Evolutionary conservation across 306 rosid species (phyloP).

Genomic region (Pterocarpus macrocarpus): DNA sequence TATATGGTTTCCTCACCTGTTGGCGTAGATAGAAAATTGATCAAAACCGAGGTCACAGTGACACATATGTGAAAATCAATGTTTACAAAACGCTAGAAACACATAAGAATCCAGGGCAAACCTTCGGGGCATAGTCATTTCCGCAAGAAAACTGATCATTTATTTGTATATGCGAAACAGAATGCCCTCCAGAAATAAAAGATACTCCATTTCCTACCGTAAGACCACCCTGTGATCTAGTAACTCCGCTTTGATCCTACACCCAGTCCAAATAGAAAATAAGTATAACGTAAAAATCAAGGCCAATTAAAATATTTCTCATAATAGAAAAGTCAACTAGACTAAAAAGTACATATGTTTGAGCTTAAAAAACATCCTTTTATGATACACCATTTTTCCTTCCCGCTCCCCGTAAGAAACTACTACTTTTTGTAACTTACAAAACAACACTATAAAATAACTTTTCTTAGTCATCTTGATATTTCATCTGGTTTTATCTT

Average conservation of each 20-base stretch:
- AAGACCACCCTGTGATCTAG: constrained; percentile 45
- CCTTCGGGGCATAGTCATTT: constrained; percentile 73
- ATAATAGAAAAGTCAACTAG: constrained; percentile 8
- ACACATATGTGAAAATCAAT: constrained; percentile 16
- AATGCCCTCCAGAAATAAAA: constrained; percentile 44
- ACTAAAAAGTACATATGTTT: neutral
- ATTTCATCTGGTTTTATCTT: neutral
- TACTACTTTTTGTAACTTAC: neutral
- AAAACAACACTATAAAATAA: neutral
- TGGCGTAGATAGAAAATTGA: constrained; percentile 15
- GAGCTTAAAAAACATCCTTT: neutral
- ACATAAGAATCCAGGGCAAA: constrained; percentile 37
- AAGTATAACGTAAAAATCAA: constrained; percentile 11
- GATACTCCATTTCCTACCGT: constrained; percentile 50
- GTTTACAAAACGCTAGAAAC: constrained; percentile 4
- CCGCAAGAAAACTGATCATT: constrained; percentile 66
- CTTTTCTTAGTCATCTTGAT: neutral
- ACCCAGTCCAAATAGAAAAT: constrained; percentile 42
- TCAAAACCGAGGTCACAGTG: constrained; percentile 24
- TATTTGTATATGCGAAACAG: constrained; percentile 52
- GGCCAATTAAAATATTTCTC: neutral
- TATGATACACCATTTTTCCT: neutral
- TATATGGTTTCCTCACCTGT: constrained; percentile 85
- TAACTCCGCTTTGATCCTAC: constrained; percentile 61
- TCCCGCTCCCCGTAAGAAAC: neutral